Evolutionary conservation across 352 stramenopile genomes (phyloP).

Genomic region (Pythium apleroticum): DNA sequence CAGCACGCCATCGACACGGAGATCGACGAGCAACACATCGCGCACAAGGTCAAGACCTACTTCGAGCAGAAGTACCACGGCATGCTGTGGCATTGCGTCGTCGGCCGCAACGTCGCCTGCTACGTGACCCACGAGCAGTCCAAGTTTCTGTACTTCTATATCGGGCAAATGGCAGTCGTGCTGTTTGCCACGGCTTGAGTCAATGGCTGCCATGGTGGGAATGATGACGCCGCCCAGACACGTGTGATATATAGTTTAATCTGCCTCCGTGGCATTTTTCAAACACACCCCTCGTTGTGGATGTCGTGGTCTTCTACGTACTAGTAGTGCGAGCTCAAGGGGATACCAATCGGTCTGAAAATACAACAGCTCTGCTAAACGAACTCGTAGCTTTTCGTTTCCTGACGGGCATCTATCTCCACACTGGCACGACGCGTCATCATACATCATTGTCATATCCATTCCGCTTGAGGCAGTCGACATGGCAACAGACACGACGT

Average conservation of each 20-base stretch:
- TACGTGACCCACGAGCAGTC: conserved; percentile 94
- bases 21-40: conserved; percentile 88
- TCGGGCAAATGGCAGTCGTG: conserved; percentile 93
- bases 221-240: background rate
- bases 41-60: conserved; percentile 89
- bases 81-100: conserved; percentile 93
- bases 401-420: no score
- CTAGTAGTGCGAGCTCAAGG: no score
- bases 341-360: background rate
- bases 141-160: conserved; percentile 97
- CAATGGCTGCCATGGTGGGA: background rate
- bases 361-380: background rate
- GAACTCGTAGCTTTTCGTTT: no score
- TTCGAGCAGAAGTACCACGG: conserved; percentile 93
- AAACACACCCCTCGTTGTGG: background rate
- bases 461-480: background rate
- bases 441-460: background rate
- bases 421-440: background rate
- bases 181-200: conserved; percentile 79
- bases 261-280: background rate
- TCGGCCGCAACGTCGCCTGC: conserved; percentile 93
- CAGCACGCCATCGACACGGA: conserved; percentile 82
- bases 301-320: no score
- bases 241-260: background rate
- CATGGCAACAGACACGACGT: conserved; percentile 9